Conservation (phyloP, 169 alveolate species). For the Plasmodium adleri region DNA sequence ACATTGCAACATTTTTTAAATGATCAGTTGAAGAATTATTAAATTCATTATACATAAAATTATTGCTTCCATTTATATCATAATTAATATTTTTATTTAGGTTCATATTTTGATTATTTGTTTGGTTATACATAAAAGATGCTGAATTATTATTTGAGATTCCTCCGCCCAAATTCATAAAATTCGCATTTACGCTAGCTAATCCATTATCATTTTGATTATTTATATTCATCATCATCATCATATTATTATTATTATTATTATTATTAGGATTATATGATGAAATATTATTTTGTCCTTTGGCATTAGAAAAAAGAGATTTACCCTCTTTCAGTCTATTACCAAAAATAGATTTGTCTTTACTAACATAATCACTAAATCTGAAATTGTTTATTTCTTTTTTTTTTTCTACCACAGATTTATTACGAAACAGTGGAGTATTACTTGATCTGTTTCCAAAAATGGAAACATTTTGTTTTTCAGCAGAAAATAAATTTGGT, state of each 20-base stretch:
- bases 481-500: constrained; percentile 20
- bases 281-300: constrained; percentile 8
- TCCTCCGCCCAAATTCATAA: background rate
- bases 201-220: constrained; percentile 7
- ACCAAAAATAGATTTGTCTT: constrained; percentile 70
- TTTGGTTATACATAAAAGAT: too few species aligned
- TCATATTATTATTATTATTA: background rate
- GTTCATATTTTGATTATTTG: too few species aligned
- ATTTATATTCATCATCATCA: background rate
- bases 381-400: constrained; percentile 12
- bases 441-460: constrained; percentile 49
- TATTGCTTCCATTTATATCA: too few species aligned
- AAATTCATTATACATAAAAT: too few species aligned
- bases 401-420: background rate
- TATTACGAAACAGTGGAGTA: constrained; percentile 31
- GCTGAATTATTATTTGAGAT: too few species aligned
- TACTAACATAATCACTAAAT: constrained; percentile 50
- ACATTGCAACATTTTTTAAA: too few species aligned
- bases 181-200: constrained; percentile 13
- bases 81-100: too few species aligned
- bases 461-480: constrained; percentile 50
- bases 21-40: too few species aligned
- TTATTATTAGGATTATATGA: constrained; percentile 7
- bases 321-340: constrained; percentile 61
- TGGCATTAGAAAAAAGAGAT: constrained; percentile 22